phyloP scores from a whole-genome alignment of 2,329 filamentous ascomycete genomes.

The Penicillium sp. region DNA sequence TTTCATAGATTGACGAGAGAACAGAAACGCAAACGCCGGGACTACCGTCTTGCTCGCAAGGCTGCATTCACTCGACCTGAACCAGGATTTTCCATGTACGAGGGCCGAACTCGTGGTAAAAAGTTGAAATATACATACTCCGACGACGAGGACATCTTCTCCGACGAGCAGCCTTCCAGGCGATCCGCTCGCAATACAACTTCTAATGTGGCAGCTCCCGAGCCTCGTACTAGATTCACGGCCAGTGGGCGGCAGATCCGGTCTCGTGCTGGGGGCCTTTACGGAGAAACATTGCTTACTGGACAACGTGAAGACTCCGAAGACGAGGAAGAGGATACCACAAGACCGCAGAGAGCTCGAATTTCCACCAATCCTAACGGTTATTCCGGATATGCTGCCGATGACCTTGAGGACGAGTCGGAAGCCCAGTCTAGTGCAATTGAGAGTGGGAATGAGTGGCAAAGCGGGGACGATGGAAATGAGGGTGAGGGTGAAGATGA shows the following conservation, averaged over 20 bases:
- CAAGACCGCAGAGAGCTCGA: constrained; percentile 40
- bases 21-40: constrained; percentile 87
- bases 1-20: constrained; percentile 1
- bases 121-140: constrained; percentile 95
- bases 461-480: constrained; percentile 71
- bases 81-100: constrained; percentile 87
- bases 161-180: constrained; percentile 63
- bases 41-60: constrained; percentile 83
- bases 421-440: constrained; percentile 58
- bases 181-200: constrained; percentile 65
- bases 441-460: constrained; percentile 65
- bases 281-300: constrained; percentile 57
- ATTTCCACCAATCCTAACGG: constrained; percentile 32
- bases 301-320: constrained; percentile 50
- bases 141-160: constrained; percentile 75
- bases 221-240: constrained; percentile 66
- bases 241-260: constrained; percentile 82
- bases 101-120: constrained; percentile 93
- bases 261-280: constrained; percentile 53
- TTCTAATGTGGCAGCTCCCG: constrained; percentile 68
- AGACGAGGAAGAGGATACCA: constrained; percentile 47
- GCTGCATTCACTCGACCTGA: constrained; percentile 86
- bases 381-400: constrained; percentile 57
- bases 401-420: constrained; percentile 67
- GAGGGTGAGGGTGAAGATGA: constrained; percentile 60